Conservation (phyloP, 2,329 filamentous ascomycete genomes). For the Xylariales sp. region DNA sequence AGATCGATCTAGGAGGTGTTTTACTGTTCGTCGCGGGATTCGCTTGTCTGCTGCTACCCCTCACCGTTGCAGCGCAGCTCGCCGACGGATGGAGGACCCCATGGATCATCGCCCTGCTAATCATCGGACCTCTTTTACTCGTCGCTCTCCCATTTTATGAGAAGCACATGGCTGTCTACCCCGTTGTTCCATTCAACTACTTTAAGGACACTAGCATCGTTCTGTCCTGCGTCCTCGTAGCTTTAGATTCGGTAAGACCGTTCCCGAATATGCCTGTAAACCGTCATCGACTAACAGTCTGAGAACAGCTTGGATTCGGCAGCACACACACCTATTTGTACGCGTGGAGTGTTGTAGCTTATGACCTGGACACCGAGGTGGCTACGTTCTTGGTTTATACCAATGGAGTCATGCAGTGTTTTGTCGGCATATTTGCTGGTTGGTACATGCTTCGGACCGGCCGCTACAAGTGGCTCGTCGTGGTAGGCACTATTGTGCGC, state of each 20-base stretch:
- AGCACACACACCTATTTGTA: conserved; percentile 44
- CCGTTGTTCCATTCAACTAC: conserved; percentile 40
- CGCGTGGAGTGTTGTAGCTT: conserved; percentile 39
- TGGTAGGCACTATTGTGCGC: conserved; percentile 34
- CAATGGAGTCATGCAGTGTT: conserved; percentile 35
- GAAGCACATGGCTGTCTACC: conserved; percentile 34
- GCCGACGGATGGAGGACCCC: conserved; percentile 37
- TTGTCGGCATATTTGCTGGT: conserved; percentile 34
- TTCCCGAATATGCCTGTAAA: too few species aligned
- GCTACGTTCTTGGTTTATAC: conserved; percentile 36
- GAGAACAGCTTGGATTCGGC: conserved; percentile 37
- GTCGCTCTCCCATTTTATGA: conserved; percentile 43
- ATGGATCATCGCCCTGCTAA: conserved; percentile 40
- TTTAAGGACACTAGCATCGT: conserved; percentile 38
- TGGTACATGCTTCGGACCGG: conserved; percentile 35
- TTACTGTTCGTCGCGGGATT: conserved; percentile 43
- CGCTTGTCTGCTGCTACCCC: conserved; percentile 40
- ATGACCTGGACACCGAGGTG: conserved; percentile 31
- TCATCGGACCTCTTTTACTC: conserved; percentile 35
- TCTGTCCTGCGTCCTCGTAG: conserved; percentile 32
- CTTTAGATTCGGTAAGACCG: conserved; percentile 36
- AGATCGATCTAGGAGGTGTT: conserved; percentile 35
- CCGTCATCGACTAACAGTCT: too few species aligned
- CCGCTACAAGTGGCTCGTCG: conserved; percentile 41
- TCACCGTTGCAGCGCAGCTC: conserved; percentile 38